Conservation (phyloP, 257 asterid species). For the Nicotiana otophora region DNA sequence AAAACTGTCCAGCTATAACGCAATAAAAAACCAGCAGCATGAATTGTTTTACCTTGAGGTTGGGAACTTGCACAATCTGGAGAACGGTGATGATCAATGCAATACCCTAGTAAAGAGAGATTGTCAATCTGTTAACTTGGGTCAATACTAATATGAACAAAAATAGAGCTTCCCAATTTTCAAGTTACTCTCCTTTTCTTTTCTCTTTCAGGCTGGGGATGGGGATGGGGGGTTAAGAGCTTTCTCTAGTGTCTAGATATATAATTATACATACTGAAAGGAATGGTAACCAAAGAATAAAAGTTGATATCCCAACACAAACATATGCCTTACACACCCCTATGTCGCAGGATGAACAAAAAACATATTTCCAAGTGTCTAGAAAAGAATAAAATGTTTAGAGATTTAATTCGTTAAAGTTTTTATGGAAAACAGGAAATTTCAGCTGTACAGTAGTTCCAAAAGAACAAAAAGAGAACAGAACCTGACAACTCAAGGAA, state of each 20-base stretch:
- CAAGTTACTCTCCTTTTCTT: not conserved
- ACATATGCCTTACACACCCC: not conserved
- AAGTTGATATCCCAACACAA: slow-evolving; percentile 4
- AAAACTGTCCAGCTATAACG: not conserved
- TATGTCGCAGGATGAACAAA: not conserved
- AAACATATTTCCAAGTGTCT: not conserved
- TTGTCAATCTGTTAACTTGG: not conserved
- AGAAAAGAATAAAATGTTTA: not conserved
- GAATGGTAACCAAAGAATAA: not conserved
- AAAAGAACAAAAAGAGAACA: not conserved
- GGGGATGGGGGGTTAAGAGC: not conserved
- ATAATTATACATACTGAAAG: not conserved
- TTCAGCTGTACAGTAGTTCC: not conserved
- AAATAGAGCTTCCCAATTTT: slow-evolving; percentile 8
- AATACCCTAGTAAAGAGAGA: slow-evolving; percentile 60
- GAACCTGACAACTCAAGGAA: not conserved
- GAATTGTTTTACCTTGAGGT: slow-evolving; percentile 64
- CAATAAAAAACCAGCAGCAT: slow-evolving; percentile 1
- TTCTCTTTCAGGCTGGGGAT: not conserved
- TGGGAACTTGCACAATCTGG: slow-evolving; percentile 84
- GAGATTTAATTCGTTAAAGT: not conserved
- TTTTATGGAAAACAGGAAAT: not conserved
- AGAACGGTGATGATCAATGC: slow-evolving; percentile 91
- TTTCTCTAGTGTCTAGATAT: slow-evolving; percentile 1
- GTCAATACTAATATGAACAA: not conserved